phyloP scores from a whole-genome alignment of 306 rosid genomes.

The Dryas octopetala region DNA sequence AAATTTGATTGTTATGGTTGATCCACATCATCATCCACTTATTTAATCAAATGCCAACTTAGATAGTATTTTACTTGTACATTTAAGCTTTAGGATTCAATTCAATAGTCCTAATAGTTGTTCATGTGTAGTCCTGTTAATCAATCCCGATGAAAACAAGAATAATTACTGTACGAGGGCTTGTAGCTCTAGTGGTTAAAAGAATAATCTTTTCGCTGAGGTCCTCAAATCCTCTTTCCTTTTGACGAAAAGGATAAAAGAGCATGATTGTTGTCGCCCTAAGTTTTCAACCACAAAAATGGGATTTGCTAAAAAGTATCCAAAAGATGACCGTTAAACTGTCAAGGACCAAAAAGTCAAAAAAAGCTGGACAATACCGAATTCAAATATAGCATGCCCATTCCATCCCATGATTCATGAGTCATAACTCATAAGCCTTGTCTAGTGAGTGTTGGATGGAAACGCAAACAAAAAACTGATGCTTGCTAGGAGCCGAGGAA shows the following conservation, averaged over 20 bases:
- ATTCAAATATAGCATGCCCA: slow-evolving; percentile 3
- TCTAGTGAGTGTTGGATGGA: neutral
- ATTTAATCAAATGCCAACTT: too few relatives aligned
- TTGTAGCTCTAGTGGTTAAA: too few relatives aligned
- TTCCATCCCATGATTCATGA: neutral
- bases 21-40: too few relatives aligned
- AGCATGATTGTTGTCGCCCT: neutral
- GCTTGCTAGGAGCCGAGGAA: neutral
- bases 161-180: neutral
- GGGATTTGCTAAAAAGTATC: neutral
- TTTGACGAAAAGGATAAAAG: too few relatives aligned
- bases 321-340: slow-evolving; percentile 5
- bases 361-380: neutral
- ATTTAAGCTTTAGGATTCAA: too few relatives aligned
- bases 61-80: too few relatives aligned
- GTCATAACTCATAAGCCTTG: neutral
- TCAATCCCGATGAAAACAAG: neutral
- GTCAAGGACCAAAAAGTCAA: slow-evolving; percentile 1
- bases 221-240: too few relatives aligned
- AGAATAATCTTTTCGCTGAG: too few relatives aligned
- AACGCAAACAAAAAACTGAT: neutral
- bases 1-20: too few relatives aligned
- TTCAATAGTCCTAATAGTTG: too few relatives aligned
- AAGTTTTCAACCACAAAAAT: neutral
- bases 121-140: too few relatives aligned